Evolutionary conservation across 2,329 filamentous ascomycete genomes (phyloP), one percentile per base, ranked within the genome.

Genomic region (Aspergillus ruber): DNA sequence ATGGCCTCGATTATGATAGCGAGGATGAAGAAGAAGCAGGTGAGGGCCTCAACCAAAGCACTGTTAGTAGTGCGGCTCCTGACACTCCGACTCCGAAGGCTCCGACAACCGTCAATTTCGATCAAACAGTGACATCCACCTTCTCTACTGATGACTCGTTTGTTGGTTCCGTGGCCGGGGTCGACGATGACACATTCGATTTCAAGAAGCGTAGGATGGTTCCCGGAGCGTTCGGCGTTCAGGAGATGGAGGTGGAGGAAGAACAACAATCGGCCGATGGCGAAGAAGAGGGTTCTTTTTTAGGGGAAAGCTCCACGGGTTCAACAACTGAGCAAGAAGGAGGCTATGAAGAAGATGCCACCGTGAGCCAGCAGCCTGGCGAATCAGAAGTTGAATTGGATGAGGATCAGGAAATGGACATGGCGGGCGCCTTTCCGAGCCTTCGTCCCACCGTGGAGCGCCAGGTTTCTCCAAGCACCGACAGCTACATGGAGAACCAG

Each of bases 231-330:
- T 97, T 95, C 67, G 85, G 88, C 32, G 77, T 81, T 47, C 76
- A 79, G 43, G 73, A 74, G 25, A 74, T 74, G 32, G 79, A 83
- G 47, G 79, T 82, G 18, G 73, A 80, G 46, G 61, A 72, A n/a
- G 66, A 69, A 48, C 72, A 74, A 59, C 69, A 49, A 13, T 50
- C 72, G 47, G 52, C 40, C 46, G 63, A 58, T 41, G 60, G 57
- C 33, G 60, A 57, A 15, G 65, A 71, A 44, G 68, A 70, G 59
- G 76, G 82, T 80, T 88, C 87, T 90, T 91, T 93, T 91, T 90
- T 90, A 87, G 88, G 84, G 81, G 80, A 84, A 77, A 84, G 86
- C 84, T 90, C 86, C 83, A 85, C 84, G 83, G 86, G 85, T 86
- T 86, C 84, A 71, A 76, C 78, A 74, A 82, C 78, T 70, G 78